A percentile compares a stretch with the other conserved stretches of the same genome.
Evolutionary conservation across 2,329 filamentous ascomycete species (phyloP).

Genomic region (Clonostachys chloroleuca): DNA sequence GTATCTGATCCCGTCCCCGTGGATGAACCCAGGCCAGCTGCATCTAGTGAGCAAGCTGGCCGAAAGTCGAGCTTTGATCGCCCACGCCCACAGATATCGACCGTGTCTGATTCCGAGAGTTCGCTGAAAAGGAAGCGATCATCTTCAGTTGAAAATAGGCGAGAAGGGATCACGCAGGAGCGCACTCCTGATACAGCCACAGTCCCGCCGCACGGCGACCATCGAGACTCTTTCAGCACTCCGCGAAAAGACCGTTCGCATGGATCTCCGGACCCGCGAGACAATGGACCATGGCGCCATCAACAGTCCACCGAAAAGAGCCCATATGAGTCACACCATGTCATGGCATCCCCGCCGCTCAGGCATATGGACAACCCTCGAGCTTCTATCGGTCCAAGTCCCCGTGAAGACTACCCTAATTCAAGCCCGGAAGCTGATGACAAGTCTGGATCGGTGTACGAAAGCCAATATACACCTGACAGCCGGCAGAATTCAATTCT

Average conservation of each 20-base stretch:
- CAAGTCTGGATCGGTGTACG: constrained; percentile 30
- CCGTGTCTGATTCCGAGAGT: constrained; percentile 22
- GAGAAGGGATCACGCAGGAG: constrained; percentile 20
- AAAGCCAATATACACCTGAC: constrained; percentile 38
- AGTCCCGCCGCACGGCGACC: constrained; percentile 22
- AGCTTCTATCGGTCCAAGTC: too few species aligned
- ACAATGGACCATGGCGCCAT: constrained; percentile 46
- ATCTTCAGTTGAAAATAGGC: constrained; percentile 49
- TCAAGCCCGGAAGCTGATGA: constrained; percentile 53
- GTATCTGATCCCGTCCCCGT: too few species aligned
- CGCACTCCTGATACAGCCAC: constrained; percentile 24
- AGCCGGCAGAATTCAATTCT: constrained; percentile 42
- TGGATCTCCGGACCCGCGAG: constrained; percentile 38
- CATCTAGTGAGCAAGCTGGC: not conserved
- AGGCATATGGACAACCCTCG: too few species aligned
- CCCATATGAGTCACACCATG: constrained; percentile 28
- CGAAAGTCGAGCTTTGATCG: constrained; percentile 27
- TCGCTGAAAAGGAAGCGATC: constrained; percentile 69
- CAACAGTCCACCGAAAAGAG: constrained; percentile 39
- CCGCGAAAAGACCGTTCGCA: constrained; percentile 38
- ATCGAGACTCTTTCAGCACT: constrained; percentile 35
- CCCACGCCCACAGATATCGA: constrained; percentile 28
- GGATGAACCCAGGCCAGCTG: too few species aligned
- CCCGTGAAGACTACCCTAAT: constrained; percentile 32
- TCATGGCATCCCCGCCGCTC: too few species aligned